Evolutionary conservation across 495 filamentous ascomycete genomes (phyloP).

Genomic region (Penicillium crystallinum): DNA sequence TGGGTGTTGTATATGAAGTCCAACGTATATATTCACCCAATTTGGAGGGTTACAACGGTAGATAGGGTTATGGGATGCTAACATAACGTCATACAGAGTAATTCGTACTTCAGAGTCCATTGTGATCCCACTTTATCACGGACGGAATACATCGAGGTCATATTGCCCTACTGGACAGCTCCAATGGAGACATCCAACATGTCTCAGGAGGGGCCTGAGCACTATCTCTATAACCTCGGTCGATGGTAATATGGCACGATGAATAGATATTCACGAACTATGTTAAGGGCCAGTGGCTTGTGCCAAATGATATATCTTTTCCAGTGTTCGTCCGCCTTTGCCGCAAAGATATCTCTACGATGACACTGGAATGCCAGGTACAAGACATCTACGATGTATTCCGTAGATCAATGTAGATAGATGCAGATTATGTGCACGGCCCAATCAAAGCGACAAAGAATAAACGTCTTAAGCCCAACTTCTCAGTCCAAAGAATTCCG

Average conservation of each 20-base stretch:
- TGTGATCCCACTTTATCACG: no score
- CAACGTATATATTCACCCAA: no score
- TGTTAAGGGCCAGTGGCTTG: not conserved
- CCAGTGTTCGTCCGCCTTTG: not conserved
- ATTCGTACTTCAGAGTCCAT: no score
- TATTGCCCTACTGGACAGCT: not conserved
- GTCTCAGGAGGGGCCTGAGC: not conserved
- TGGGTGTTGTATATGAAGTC: no score
- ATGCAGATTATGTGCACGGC: conserved; percentile 6
- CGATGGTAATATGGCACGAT: not conserved
- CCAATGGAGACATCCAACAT: conserved; percentile 10
- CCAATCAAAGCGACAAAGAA: conserved; percentile 6
- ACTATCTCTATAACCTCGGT: not conserved
- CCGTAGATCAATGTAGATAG: not conserved
- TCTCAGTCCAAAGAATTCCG: not conserved
- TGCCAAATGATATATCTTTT: not conserved
- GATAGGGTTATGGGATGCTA: no score
- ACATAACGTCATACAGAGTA: no score
- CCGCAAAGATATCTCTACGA: not conserved
- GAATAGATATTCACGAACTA: not conserved
- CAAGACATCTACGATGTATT: not conserved
- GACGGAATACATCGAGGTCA: not conserved
- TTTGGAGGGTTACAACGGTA: no score
- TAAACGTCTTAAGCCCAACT: not conserved
- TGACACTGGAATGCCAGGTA: not conserved